phyloP scores from a whole-genome alignment of 805 yeast genomes.

The Grigorovia transvaalensis region DNA sequence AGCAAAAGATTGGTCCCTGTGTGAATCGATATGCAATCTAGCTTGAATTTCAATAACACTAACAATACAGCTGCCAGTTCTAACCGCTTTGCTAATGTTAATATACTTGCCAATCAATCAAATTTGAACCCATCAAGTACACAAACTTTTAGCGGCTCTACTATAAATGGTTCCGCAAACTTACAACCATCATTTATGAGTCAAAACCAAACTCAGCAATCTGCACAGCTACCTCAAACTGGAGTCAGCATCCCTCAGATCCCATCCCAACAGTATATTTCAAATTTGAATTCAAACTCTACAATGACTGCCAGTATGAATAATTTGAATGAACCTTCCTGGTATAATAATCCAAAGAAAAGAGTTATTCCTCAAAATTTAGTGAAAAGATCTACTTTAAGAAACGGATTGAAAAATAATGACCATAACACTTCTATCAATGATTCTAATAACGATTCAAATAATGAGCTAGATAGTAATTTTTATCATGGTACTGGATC shows the following conservation, averaged over 20 bases:
- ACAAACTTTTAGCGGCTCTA: neutral
- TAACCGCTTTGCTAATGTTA: neutral
- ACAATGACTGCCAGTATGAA: neutral
- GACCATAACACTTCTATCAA: neutral
- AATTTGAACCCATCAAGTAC: neutral
- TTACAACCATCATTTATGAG: neutral
- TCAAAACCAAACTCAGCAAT: neutral
- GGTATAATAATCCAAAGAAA: conserved; percentile 36
- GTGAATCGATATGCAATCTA: neutral
- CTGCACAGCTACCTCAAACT: neutral
- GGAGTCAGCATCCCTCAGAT: neutral
- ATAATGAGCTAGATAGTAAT: neutral
- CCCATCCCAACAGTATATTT: neutral
- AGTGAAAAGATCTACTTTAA: conserved; percentile 31
- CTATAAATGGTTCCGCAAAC: neutral
- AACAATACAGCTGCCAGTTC: neutral
- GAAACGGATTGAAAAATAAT: conserved; percentile 2
- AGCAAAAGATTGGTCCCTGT: neutral
- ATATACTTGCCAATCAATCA: neutral
- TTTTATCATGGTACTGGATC: neutral
- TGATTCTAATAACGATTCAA: neutral
- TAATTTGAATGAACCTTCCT: conserved; percentile 21
- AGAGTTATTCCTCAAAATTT: conserved; percentile 39
- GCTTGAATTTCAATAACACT: neutral
- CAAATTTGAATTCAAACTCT: neutral